Base-by-base conservation (phyloP, 495 filamentous ascomycete genomes). In the Penicillium cataractarum region DNA sequence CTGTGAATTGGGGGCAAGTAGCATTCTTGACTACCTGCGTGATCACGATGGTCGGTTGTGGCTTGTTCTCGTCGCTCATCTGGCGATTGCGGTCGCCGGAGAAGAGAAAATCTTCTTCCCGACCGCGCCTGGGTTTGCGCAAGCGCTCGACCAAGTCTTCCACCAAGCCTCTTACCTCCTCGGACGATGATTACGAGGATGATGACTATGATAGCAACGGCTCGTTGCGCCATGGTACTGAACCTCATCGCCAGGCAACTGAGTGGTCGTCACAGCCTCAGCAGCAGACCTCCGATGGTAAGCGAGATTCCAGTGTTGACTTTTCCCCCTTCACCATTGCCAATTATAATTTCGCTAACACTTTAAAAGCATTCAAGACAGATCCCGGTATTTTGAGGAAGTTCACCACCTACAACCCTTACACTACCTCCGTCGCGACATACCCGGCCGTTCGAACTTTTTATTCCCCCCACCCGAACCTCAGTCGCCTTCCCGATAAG, bases 371-470 rank as follows among this genome's bases (percentile, higher is more conserved):
- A 33, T 63, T 71, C 58, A 68, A 70, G 55, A 87, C 85, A 29
- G 92, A 97, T 58, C 90, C 92, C 12, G 83, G 87, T 21, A 80
- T 98, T 19, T 79, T 97, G 52, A 86, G 85, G 71, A 92, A 92
- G 68, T 85, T 91, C 72, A 92, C 91, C 33, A 80, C 84, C 52
- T 85, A 90, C 62, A 78, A 86, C 62, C 83, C 89, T 4, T 95
- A 91, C 74, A 88, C 82, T 29, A 91, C 90, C 15, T 85, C 82
- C 42, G 72, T 80, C 19, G 87, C 87, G 58, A 89, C 84, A 19
- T 98, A 96, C 71, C 86, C 87, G 7, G 83, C 81, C 39, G 84
- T 98, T 63, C 88, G 94, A 51, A 88, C 93, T 35, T 97, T 97
- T 71, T 92, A 89, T 75, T 82, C 88, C 44, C 86, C 85, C 26